Evolutionary conservation across 805 yeast genomes (phyloP).

Genomic region (Debaryomyces castellii): DNA sequence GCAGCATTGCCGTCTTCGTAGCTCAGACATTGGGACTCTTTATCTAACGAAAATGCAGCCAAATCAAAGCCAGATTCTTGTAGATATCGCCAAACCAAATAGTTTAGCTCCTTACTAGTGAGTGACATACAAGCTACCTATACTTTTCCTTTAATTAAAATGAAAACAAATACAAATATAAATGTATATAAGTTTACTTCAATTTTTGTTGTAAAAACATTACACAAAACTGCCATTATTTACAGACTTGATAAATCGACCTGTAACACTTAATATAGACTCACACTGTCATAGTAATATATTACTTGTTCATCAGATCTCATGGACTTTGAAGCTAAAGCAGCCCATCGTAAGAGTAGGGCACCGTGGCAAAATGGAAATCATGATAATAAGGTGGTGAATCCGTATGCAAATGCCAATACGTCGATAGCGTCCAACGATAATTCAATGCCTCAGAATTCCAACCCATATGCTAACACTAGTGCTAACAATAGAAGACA

Average conservation of each 20-base stretch:
- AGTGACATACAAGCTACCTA: slow-evolving; percentile 57
- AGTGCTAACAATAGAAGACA: slow-evolving; percentile 15
- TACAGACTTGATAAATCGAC: not conserved
- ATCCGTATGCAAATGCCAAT: slow-evolving; percentile 29
- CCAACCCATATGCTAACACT: slow-evolving; percentile 13
- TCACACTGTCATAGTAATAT: not conserved
- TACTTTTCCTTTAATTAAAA: not conserved
- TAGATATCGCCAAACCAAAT: slow-evolving; percentile 87
- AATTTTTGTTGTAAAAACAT: not conserved
- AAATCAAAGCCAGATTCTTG: slow-evolving; percentile 82
- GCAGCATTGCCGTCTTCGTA: slow-evolving; percentile 48
- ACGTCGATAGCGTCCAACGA: slow-evolving; percentile 8
- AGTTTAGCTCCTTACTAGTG: slow-evolving; percentile 81
- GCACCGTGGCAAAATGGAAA: slow-evolving; percentile 40
- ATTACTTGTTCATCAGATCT: not conserved
- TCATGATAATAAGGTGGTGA: slow-evolving; percentile 12
- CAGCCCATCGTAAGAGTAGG: slow-evolving; percentile 38
- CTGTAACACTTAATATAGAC: not conserved
- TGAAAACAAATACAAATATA: not conserved
- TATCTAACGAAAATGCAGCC: slow-evolving; percentile 77
- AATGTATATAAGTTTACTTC: not conserved
- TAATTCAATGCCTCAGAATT: slow-evolving; percentile 10
- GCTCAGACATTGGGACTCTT: slow-evolving; percentile 62
- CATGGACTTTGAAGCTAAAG: slow-evolving; percentile 31
- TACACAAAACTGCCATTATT: not conserved